phyloP scores from a whole-genome alignment of 768 basidiomycete genomes.

The Cystobasidiopsis lactophilus region DNA sequence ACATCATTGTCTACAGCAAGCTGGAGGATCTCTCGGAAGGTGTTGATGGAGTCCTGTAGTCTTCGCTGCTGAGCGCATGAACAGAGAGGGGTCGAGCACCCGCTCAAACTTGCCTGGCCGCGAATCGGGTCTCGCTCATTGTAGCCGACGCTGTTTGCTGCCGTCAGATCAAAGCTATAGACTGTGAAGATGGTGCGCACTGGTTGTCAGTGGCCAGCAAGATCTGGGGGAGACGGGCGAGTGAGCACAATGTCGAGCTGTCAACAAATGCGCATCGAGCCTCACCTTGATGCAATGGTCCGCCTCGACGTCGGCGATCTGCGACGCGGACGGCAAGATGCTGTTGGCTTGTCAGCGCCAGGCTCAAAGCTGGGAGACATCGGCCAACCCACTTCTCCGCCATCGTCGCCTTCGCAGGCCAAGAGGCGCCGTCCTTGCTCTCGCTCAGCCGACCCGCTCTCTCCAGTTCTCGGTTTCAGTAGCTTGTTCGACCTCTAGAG shows the following conservation, averaged over 20 bases:
- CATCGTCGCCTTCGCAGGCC: too few relatives aligned
- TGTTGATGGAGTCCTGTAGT: conserved; percentile 83
- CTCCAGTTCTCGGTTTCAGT: too few relatives aligned
- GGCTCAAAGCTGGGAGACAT: too few relatives aligned
- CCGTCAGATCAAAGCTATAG: too few relatives aligned
- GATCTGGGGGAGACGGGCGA: conserved; percentile 2
- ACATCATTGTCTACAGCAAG: conserved; percentile 73
- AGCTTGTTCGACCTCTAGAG: too few relatives aligned
- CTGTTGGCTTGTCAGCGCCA: not conserved
- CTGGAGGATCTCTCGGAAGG: conserved; percentile 81
- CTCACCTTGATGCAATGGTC: conserved; percentile 9
- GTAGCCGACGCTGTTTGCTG: conserved; percentile 46
- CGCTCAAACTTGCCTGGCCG: too few relatives aligned
- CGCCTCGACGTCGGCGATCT: conserved; percentile 1
- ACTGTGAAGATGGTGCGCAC: too few relatives aligned
- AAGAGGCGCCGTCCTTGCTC: too few relatives aligned
- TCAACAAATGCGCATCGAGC: not conserved
- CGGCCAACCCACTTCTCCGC: too few relatives aligned
- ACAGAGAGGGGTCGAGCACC: too few relatives aligned
- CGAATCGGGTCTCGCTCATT: conserved; percentile 81
- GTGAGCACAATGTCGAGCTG: not conserved
- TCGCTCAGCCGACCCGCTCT: too few relatives aligned
- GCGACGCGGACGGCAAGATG: not conserved
- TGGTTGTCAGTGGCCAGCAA: conserved; percentile 20
- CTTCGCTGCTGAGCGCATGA: too few relatives aligned